Conservation (phyloP, 257 asterid species). For the Solanum dulcamara region DNA sequence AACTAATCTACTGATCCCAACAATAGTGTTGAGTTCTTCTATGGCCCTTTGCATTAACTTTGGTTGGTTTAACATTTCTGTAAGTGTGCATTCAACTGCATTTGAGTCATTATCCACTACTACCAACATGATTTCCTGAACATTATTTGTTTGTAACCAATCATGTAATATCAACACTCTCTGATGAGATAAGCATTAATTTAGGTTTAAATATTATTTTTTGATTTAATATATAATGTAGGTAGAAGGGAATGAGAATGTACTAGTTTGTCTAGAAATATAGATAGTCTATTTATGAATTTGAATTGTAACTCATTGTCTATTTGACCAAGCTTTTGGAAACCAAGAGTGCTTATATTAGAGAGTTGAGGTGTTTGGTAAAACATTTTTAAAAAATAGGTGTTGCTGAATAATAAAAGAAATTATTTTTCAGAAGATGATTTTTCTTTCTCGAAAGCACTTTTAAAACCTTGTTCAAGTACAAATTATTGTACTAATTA, state of each 20-base stretch:
- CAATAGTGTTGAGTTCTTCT: slow-evolving; percentile 8
- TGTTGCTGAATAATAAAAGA: background rate
- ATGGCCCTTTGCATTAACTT: background rate
- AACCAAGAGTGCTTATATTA: background rate
- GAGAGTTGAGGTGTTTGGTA: background rate
- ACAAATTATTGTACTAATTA: background rate
- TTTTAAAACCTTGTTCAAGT: background rate
- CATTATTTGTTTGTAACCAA: background rate
- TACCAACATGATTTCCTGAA: slow-evolving; percentile 16
- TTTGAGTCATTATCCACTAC: slow-evolving; percentile 15
- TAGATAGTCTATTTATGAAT: background rate
- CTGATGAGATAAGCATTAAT: background rate
- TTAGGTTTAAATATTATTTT: background rate
- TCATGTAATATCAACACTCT: background rate
- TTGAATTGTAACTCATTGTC: background rate
- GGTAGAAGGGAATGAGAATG: background rate
- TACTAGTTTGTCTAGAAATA: background rate
- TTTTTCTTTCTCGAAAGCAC: background rate
- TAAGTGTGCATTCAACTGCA: slow-evolving; percentile 12
- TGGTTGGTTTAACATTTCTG: slow-evolving; percentile 24
- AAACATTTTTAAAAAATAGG: background rate
- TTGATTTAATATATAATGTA: background rate
- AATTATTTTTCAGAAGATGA: background rate
- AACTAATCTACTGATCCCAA: slow-evolving; percentile 10
- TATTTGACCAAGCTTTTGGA: background rate